Base-by-base conservation (phyloP, 169 alveolate genomes). In the Cryptosporidium ubiquitum region DNA sequence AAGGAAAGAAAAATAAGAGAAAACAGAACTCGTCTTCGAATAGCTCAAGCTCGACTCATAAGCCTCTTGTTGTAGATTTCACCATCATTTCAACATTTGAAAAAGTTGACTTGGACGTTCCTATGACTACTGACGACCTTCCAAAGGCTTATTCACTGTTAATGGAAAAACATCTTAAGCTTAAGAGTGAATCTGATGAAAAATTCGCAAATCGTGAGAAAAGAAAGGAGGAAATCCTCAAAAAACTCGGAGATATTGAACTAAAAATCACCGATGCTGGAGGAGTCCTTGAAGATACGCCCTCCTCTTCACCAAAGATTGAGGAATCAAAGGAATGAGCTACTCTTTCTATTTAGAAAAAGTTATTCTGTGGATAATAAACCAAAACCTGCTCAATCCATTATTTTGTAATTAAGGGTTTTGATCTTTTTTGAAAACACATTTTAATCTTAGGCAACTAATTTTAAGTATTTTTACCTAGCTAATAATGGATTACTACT, bases 201-300 rank as follows among this genome's bases (percentile, higher is more conserved):
- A 79, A 79, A 18, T 79, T 61, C 39, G 89, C 89, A 60, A 79
- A 79, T 40, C 74, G 89, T 7, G 89, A 79, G 55, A 79, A 79
- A 31, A 79, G 89, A 44, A 79, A 79, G 52, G 89, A 79, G 47
- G 89, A 79, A 29, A 79, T 79, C 4, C 29, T 79, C 40, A 79
- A 42, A 35, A 58, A 79, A 51, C 75, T 79, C 37, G 58, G 75
- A 14, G 89, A 79, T 12, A 55, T 79, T 10, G 89, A 79, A 31
- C 51, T 57, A 0, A 79, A 64, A 44, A 79, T 79, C 37, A 58
- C 74, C 10, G 89, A 79, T 18, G 40, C 89, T 18, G 89, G 89
- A 26, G 89, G 89, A 3, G 18, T 79, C 20, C 35, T 64, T 23
- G 89, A 79, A 1, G 89, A 79, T 12, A 7, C 49, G 6, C 39